Conservation (phyloP, 129 eudicot genomes). For the Daucus carota region DH1_v3.0 NC_030381.2:49899501-49900000, state of each 20-base stretch:
- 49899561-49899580: neutral
- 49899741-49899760: constrained; percentile 26
- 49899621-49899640: neutral
- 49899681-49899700: constrained; percentile 95
- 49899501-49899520: constrained; percentile 98
- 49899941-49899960: constrained; percentile 6
- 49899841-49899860: constrained; percentile 79
- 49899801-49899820: neutral
- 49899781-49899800: constrained; percentile 18
- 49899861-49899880: constrained; percentile 69
- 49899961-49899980: neutral
- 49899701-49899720: constrained; percentile 96
- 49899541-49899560: neutral
- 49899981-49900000: neutral
- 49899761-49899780: constrained; percentile 9
- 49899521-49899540: neutral
- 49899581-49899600: neutral
- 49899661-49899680: constrained; percentile 81
- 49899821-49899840: constrained; percentile 41
- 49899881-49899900: constrained; percentile 92
- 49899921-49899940: constrained; percentile 99
- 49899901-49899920: constrained; percentile 81
- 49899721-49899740: constrained; percentile 97
- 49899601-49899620: neutral
- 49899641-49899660: constrained; percentile 92